Evolutionary conservation across 148 eudicot species (phyloP).

Genomic region (Rhododendron ovatum): DNA sequence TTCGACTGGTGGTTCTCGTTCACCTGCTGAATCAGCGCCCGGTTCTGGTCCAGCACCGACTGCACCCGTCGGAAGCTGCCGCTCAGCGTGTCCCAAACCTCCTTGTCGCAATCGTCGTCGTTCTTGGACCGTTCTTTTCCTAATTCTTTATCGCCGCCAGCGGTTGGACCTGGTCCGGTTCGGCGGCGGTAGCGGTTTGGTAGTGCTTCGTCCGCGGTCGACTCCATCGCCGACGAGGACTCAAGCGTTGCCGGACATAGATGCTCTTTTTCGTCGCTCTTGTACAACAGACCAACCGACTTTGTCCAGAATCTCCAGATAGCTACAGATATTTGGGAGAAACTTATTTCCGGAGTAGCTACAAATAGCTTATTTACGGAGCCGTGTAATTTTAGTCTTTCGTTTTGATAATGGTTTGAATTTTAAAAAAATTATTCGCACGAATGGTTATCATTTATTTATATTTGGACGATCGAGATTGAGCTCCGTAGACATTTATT

Average conservation of each 20-base stretch:
- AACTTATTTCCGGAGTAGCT: too few relatives aligned
- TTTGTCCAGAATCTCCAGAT: background rate
- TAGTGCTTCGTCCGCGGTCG: background rate
- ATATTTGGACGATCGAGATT: too few relatives aligned
- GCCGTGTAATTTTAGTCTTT: too few relatives aligned
- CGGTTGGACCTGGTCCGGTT: background rate
- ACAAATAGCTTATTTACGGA: too few relatives aligned
- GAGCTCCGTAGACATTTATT: too few relatives aligned
- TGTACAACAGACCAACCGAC: background rate
- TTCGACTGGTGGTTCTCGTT: conserved; percentile 70
- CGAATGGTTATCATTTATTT: too few relatives aligned
- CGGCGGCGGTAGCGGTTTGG: background rate
- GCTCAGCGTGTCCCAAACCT: conserved; percentile 48
- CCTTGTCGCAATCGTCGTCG: conserved; percentile 33
- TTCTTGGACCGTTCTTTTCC: background rate
- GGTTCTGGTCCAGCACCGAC: conserved; percentile 54
- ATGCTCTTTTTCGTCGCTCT: background rate
- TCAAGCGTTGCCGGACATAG: background rate
- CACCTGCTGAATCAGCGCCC: conserved; percentile 59
- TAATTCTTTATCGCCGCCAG: background rate
- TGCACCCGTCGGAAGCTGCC: conserved; percentile 49
- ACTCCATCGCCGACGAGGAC: background rate
- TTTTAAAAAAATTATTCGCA: too few relatives aligned
- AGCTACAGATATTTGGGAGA: too few relatives aligned
- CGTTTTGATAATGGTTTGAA: too few relatives aligned